Evolutionary conservation across 306 rosid species (phyloP).

Genomic region (Notholithocarpus densiflorus): DNA sequence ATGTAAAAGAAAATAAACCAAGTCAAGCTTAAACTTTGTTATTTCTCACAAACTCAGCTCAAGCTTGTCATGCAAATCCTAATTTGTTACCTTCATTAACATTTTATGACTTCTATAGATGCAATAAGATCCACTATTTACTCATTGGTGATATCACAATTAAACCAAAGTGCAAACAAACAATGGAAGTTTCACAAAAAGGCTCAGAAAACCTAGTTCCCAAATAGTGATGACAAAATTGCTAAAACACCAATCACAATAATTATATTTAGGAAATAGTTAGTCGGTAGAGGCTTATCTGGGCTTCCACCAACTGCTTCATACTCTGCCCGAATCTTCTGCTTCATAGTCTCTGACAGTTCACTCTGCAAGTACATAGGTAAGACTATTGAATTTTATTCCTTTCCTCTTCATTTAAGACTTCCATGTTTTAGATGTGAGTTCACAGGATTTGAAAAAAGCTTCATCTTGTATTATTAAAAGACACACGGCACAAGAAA

Average conservation of each 20-base stretch:
- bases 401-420: constrained; percentile 67
- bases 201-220: constrained; percentile 40
- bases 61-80: neutral
- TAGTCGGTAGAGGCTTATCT: constrained; percentile 76
- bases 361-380: constrained; percentile 88
- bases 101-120: neutral
- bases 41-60: too few relatives aligned
- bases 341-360: constrained; percentile 72
- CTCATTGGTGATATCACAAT: neutral
- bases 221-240: constrained; percentile 71
- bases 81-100: neutral
- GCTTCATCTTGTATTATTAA: constrained; percentile 75
- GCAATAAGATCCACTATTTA: neutral
- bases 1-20: too few relatives aligned
- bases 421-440: constrained; percentile 57
- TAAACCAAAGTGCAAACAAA: constrained; percentile 9
- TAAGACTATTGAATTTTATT: constrained; percentile 79
- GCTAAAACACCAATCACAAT: constrained; percentile 73
- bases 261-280: constrained; percentile 76
- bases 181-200: neutral
- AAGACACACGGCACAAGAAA: constrained; percentile 55
- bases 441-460: constrained; percentile 62
- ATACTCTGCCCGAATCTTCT: constrained; percentile 85
- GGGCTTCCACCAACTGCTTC: constrained; percentile 87
- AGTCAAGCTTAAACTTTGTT: too few relatives aligned